These are phyloP conservation scores for Chamaecyparis obtusa DNA, from an alignment of 75 land plant genomes.

Conservation along the genomic window DNA sequence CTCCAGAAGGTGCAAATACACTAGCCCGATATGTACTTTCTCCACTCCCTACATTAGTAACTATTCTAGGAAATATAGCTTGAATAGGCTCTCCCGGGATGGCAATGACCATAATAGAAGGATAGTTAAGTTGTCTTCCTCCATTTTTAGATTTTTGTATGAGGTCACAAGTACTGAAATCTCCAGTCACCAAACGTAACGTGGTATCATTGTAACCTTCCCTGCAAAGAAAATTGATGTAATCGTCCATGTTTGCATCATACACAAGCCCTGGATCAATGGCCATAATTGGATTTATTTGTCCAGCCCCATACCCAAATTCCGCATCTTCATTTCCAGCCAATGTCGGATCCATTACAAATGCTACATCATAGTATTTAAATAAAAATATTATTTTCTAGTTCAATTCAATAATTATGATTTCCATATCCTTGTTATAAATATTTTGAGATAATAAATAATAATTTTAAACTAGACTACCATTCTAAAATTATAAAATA, in stretches of 20 bases:
- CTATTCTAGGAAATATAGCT: conserved; percentile 33
- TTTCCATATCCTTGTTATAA: too few relatives aligned
- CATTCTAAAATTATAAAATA: neutral
- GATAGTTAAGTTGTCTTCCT: neutral
- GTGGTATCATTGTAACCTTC: neutral
- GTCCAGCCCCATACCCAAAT: conserved; percentile 45
- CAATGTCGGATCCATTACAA: neutral
- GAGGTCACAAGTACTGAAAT: neutral
- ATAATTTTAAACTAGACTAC: too few relatives aligned
- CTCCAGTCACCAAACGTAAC: neutral
- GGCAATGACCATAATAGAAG: neutral
- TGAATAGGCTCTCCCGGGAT: neutral
- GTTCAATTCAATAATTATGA: too few relatives aligned
- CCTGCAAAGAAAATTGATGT: neutral
- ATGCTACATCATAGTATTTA: conserved; percentile 10
- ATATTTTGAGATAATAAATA: neutral
- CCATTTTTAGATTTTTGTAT: neutral
- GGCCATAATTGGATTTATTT: conserved; percentile 32
- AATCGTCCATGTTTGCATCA: neutral
- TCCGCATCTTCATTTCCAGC: too few relatives aligned
- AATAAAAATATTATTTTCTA: too few relatives aligned
- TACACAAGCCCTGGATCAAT: conserved; percentile 13
- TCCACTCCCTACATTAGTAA: conserved; percentile 75
- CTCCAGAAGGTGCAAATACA: conserved; percentile 41
- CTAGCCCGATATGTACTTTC: conserved; percentile 38